Base-by-base conservation (phyloP, 1,284 basidiomycete species). In the Fomitopsis betulina region DNA sequence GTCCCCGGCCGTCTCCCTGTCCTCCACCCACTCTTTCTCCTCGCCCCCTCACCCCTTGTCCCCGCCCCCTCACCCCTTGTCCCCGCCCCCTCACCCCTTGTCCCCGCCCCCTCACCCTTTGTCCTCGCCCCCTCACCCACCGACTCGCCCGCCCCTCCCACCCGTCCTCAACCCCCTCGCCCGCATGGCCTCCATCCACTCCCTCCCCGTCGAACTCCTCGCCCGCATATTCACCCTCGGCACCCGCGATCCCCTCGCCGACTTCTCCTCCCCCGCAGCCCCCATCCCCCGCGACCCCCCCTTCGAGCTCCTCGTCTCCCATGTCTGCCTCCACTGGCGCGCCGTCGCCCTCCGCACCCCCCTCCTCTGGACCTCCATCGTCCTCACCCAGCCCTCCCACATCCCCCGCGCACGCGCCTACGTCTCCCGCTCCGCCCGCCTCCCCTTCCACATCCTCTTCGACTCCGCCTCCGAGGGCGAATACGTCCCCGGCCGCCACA, bases 121-220 rank as follows among this genome's bases (percentile, higher is more conserved):
- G 27, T 27, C 30, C 13, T 9, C 43, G 21, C 8, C 49, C 32
- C 35, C 35, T 3, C 35, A 10, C 35, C 35, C 2, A 5, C 35
- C 8, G 5, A 3, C 27, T 27, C 49, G 32, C 32, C 25, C 45
- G n/a, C 8, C 35, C 35, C 27, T 32, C 49, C 49, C 32, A 21
- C 45, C 17, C 32, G 49, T 30, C 2, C 13, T 51, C 32, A 35
- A 51, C 49, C 54, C 37, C 23, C 54, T 47, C 54, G 54, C 21
- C 9, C 56, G 38, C 49, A 68, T 68, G 65, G 52, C 65, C 38
- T 68, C 72, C 64, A 75, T 82, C 40, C 69, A 79, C 63, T 62
- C 71, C 13, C 76, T 86, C 56, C 84, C 84, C 39, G 77, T 82
- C 57, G 84, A 86, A 67, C 75, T 85, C 60, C 72, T 86, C 61